phyloP scores from a whole-genome alignment of 177 flowering plant genomes.

The Vitis hybrid region DNA sequence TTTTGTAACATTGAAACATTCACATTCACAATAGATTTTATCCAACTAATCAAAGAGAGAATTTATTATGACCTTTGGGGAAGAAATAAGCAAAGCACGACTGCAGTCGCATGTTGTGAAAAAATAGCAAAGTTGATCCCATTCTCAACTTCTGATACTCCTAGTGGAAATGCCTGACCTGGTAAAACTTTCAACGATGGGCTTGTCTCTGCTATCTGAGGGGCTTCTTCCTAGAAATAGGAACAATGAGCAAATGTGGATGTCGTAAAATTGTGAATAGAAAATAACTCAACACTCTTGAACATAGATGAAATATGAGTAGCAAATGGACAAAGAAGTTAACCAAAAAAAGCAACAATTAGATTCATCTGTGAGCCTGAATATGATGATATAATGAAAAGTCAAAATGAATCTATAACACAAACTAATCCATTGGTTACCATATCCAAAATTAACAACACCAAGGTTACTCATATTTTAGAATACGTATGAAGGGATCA shows the following conservation, averaged over 20 bases:
- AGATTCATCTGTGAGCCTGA: no score
- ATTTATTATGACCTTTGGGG: conserved; percentile 45
- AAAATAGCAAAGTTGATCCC: conserved; percentile 89
- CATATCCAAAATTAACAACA: no score
- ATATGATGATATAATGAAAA: no score
- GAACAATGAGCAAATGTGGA: conserved; percentile 1
- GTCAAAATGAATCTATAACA: no score
- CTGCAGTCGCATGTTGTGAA: conserved; percentile 87
- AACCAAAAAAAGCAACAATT: no score
- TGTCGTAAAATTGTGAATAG: not conserved
- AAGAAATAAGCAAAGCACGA: conserved; percentile 75
- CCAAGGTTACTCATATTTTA: no score
- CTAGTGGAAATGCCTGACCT: conserved; percentile 87
- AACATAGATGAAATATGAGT: no score
- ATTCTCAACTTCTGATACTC: conserved; percentile 73
- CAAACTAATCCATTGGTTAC: no score
- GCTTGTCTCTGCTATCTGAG: conserved; percentile 31
- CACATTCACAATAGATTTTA: not conserved
- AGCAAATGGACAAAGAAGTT: no score
- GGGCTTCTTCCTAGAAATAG: conserved; percentile 53
- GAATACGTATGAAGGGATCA: no score
- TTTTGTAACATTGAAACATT: not conserved
- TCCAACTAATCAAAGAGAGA: not conserved
- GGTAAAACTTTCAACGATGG: conserved; percentile 46
- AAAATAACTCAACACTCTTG: no score